Conservation (phyloP, 2,329 filamentous ascomycete species). For the Fusarium burgessii region DNA sequence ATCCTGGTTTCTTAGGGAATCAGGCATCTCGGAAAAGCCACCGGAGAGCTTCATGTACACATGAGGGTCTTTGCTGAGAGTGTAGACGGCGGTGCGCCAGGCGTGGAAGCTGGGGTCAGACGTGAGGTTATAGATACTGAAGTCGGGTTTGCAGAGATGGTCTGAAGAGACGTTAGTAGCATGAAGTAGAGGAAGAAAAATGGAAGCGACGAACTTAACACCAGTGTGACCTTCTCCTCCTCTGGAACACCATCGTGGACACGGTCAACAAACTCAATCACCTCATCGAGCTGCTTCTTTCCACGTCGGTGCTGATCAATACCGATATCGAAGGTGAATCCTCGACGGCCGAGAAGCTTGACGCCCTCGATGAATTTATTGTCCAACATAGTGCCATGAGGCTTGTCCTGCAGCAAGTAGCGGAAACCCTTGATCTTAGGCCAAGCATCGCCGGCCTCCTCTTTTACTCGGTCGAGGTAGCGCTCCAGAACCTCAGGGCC, state of each 20-base stretch:
- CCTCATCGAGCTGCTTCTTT: constrained; percentile 77
- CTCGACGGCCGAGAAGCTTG: constrained; percentile 71
- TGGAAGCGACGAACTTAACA: constrained; percentile 71
- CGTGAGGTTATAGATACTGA: constrained; percentile 70
- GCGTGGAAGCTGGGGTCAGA: constrained; percentile 70
- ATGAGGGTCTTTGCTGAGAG: constrained; percentile 71
- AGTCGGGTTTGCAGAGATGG: constrained; percentile 89
- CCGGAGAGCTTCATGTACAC: constrained; percentile 96
- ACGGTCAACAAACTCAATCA: constrained; percentile 75
- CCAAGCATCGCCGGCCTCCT: constrained; percentile 74
- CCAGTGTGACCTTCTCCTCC: constrained; percentile 71
- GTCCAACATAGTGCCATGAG: constrained; percentile 71
- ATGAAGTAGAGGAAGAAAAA: background rate
- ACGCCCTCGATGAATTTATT: constrained; percentile 74
- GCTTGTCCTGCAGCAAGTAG: constrained; percentile 85
- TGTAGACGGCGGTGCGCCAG: constrained; percentile 77
- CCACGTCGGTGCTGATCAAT: constrained; percentile 85
- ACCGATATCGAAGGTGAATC: constrained; percentile 83
- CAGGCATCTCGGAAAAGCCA: constrained; percentile 81
- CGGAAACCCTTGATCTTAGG: constrained; percentile 80
- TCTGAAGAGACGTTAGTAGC: constrained; percentile 62
- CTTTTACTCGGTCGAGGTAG: constrained; percentile 73
- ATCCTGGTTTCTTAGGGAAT: constrained; percentile 61
- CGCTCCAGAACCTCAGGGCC: constrained; percentile 68
- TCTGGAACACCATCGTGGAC: constrained; percentile 72